Evolutionary conservation across 1,284 basidiomycete genomes (phyloP).

Genomic region (Phellopilus nigrolimitatus): DNA sequence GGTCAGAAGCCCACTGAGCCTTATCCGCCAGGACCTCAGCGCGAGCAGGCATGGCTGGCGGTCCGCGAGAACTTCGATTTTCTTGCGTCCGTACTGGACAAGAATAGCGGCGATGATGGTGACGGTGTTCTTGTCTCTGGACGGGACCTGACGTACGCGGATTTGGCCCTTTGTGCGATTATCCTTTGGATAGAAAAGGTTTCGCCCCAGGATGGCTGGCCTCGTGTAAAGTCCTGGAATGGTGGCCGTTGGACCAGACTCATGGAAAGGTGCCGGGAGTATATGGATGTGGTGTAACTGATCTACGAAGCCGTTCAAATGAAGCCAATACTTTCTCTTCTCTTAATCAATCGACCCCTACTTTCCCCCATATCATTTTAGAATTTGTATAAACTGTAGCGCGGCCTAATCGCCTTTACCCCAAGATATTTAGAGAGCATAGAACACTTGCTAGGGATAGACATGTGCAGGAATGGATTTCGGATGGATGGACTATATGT

Average conservation of each 20-base stretch:
- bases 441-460: too few species aligned
- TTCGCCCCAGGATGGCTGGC: conserved; percentile 64
- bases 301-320: neutral
- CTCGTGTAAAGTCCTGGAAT: conserved; percentile 56
- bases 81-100: conserved; percentile 56
- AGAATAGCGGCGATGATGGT: conserved; percentile 47
- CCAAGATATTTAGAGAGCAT: too few species aligned
- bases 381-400: too few species aligned
- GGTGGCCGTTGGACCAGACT: conserved; percentile 55
- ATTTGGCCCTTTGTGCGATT: conserved; percentile 65
- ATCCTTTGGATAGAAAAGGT: conserved; percentile 67
- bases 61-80: conserved; percentile 64
- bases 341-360: neutral
- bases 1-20: conserved; percentile 20
- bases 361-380: neutral
- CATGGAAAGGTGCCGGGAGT: conserved; percentile 52
- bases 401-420: too few species aligned
- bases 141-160: conserved; percentile 59
- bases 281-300: conserved; percentile 48
- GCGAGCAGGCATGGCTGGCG: conserved; percentile 58
- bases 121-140: conserved; percentile 65
- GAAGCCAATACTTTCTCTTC: neutral
- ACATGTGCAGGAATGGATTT: too few species aligned
- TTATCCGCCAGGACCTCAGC: conserved; percentile 39
- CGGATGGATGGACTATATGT: too few species aligned